These are phyloP conservation scores for Komagataella phaffii DNA, from an alignment of 805 yeast species.

Conservation along the genomic window DNA sequence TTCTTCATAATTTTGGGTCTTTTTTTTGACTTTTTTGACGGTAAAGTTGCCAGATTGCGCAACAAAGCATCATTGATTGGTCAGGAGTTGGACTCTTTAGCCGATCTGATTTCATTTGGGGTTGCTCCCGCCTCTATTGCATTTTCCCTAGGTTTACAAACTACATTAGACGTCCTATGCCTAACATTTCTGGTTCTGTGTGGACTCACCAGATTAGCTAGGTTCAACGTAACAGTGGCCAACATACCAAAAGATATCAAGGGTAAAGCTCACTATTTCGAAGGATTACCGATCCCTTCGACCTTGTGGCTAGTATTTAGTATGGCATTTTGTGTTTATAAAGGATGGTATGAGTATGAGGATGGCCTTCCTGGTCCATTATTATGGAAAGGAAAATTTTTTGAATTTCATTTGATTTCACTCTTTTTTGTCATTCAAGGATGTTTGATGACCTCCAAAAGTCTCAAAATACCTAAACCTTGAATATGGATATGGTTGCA, in stretches of 20 bases:
- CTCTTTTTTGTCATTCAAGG: constrained; percentile 65
- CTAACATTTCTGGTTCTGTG: constrained; percentile 81
- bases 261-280: constrained; percentile 87
- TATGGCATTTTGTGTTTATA: constrained; percentile 57
- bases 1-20: constrained; percentile 79
- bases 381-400: constrained; percentile 34
- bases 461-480: constrained; percentile 83
- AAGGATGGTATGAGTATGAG: constrained; percentile 20
- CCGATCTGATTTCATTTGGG: constrained; percentile 89
- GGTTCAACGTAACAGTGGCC: constrained; percentile 90
- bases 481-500: neutral
- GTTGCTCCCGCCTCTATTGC: constrained; percentile 93
- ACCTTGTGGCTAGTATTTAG: constrained; percentile 59
- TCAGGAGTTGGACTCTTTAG: constrained; percentile 92
- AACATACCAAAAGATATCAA: constrained; percentile 79
- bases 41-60: constrained; percentile 90
- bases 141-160: constrained; percentile 78
- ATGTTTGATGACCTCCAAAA: constrained; percentile 82
- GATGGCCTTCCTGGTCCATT: constrained; percentile 55
- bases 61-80: constrained; percentile 90
- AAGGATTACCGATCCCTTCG: constrained; percentile 94
- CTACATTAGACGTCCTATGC: constrained; percentile 67
- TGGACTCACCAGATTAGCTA: constrained; percentile 86
- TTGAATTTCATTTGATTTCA: constrained; percentile 67
- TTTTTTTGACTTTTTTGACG: constrained; percentile 93